phyloP scores from a whole-genome alignment of 192 early-diverging fungal genomes.

The Podila clonocystis region DNA sequence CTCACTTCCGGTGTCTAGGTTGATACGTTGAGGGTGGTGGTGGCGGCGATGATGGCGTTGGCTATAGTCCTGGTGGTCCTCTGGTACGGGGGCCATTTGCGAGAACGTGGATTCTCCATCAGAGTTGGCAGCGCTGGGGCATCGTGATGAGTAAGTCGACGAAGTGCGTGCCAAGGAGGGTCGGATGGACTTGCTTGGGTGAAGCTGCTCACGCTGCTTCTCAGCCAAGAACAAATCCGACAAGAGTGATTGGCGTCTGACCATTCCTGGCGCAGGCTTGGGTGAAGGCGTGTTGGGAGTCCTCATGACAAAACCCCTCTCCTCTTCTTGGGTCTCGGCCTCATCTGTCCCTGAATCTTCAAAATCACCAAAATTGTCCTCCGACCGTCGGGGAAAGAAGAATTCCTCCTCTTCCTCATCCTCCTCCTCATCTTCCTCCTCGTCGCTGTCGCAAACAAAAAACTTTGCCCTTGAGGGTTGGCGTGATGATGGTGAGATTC shows the following conservation, averaged over 20 bases:
- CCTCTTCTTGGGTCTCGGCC: background rate
- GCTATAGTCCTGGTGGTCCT: background rate
- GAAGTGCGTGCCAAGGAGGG: background rate
- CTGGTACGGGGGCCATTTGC: background rate
- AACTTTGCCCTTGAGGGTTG: constrained; percentile 15
- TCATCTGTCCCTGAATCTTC: constrained; percentile 12
- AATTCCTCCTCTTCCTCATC: background rate
- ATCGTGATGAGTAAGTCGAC: background rate
- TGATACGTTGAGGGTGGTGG: background rate
- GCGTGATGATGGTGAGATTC: background rate
- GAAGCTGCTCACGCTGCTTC: constrained; percentile 4
- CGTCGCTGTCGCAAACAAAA: constrained; percentile 17
- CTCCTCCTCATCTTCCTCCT: background rate
- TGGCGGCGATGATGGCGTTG: background rate
- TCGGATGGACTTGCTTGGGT: background rate
- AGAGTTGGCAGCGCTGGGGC: constrained; percentile 4
- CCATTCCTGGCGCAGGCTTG: background rate
- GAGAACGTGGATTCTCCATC: background rate
- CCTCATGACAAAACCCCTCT: constrained; percentile 5
- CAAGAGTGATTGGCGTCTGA: constrained; percentile 22
- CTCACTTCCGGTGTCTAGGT: background rate
- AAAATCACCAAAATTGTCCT: constrained; percentile 11
- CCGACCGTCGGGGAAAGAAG: background rate
- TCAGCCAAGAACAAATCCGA: constrained; percentile 27
- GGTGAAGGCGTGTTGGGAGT: background rate